Evolutionary conservation across 352 stramenopile genomes (phyloP).

Genomic region (Phytophthora vignae): DNA sequence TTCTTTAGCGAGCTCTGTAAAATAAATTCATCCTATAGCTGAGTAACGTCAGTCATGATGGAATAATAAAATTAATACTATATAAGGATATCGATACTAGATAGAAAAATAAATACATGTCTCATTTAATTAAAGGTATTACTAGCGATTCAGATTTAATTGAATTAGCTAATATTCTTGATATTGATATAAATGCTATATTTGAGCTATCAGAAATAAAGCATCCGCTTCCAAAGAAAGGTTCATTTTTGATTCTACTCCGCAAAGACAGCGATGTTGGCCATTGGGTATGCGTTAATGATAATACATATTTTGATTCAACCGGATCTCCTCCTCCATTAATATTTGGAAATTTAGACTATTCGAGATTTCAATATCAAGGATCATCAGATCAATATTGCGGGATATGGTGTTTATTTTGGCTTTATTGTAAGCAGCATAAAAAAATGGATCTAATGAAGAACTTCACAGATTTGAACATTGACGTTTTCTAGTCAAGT

Average conservation of each 20-base stretch:
- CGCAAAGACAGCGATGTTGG: conserved; percentile 2
- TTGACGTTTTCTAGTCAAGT: neutral
- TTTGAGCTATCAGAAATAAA: neutral
- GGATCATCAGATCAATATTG: neutral
- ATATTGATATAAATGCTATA: too few relatives aligned
- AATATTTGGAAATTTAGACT: conserved; percentile 10
- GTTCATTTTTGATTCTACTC: conserved; percentile 13
- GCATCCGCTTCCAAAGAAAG: neutral
- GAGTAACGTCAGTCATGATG: neutral
- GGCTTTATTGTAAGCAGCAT: conserved; percentile 21
- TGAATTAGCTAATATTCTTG: too few relatives aligned
- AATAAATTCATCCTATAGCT: neutral
- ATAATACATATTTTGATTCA: conserved; percentile 12
- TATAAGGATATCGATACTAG: too few relatives aligned
- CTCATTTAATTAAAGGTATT: too few relatives aligned
- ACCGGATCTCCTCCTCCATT: neutral
- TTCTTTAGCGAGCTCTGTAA: neutral
- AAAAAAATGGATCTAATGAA: conserved; percentile 12
- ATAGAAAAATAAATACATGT: too few relatives aligned
- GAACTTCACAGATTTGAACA: conserved; percentile 22
- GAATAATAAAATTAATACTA: too few relatives aligned
- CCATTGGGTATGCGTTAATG: conserved; percentile 3
- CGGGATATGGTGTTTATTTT: conserved; percentile 19
- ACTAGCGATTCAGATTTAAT: too few relatives aligned
- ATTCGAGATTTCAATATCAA: conserved; percentile 8